Conservation (phyloP, 441 rosid genomes). For the Croton setiger region DNA sequence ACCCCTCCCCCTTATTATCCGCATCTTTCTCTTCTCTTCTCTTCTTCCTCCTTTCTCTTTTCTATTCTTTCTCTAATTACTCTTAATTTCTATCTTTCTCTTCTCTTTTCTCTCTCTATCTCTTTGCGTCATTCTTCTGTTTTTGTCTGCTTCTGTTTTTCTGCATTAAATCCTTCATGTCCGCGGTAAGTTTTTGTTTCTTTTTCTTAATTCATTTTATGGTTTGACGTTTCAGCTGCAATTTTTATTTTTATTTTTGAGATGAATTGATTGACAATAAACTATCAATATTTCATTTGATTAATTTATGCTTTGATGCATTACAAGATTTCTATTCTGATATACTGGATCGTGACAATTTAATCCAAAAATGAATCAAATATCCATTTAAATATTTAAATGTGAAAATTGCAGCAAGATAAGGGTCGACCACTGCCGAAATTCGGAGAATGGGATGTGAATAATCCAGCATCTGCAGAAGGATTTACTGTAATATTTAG, state of each 20-base stretch:
- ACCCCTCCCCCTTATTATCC: conserved; percentile 21
- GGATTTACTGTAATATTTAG: conserved; percentile 81
- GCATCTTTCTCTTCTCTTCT: neutral
- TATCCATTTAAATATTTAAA: neutral
- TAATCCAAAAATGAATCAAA: too few relatives aligned
- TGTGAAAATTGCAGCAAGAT: conserved; percentile 36
- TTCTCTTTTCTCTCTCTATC: too few relatives aligned
- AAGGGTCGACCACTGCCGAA: conserved; percentile 72
- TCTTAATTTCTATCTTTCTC: neutral
- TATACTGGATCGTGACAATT: too few relatives aligned
- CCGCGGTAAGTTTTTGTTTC: conserved; percentile 20
- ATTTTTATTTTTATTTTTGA: too few relatives aligned
- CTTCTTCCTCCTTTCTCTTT: neutral
- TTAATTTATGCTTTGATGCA: too few relatives aligned
- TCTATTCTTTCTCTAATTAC: neutral
- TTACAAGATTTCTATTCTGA: too few relatives aligned
- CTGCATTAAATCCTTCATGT: conserved; percentile 21
- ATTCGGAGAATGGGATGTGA: conserved; percentile 94
- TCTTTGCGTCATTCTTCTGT: neutral
- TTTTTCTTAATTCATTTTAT: neutral
- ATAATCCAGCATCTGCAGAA: conserved; percentile 84
- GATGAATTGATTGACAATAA: too few relatives aligned
- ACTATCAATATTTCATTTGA: too few relatives aligned
- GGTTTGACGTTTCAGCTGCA: too few relatives aligned
- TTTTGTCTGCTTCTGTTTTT: neutral